These are phyloP conservation scores for Colletotrichum destructivum DNA, from an alignment of 2,329 filamentous ascomycete genomes.

Conservation along the genomic window DNA sequence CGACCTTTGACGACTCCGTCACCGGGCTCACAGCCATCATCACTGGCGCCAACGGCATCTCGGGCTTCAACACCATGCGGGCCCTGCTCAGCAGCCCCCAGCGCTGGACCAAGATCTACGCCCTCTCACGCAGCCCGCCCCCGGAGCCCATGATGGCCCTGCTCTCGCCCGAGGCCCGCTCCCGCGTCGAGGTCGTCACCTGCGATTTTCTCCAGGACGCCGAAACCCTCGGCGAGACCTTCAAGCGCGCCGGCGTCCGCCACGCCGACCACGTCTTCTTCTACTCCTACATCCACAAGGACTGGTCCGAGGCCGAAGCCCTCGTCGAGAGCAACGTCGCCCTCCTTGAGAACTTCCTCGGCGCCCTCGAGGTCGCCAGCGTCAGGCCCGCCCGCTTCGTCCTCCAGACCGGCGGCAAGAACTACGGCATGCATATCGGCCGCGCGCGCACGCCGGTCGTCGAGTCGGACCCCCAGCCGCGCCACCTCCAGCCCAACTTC, in stretches of 20 bases:
- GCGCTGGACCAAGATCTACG: constrained; percentile 27
- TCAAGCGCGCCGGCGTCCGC: constrained; percentile 10
- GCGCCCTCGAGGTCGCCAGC: constrained; percentile 8
- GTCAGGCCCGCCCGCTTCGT: constrained; percentile 18
- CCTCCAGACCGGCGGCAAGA: constrained; percentile 38
- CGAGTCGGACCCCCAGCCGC: constrained; percentile 28
- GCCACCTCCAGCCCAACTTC: constrained; percentile 28
- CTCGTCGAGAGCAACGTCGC: constrained; percentile 12
- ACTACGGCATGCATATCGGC: constrained; percentile 29
- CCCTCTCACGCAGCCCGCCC: constrained; percentile 10
- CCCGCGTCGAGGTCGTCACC: constrained; percentile 12
- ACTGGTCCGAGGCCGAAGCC: constrained; percentile 16
- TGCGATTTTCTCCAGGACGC: constrained; percentile 21
- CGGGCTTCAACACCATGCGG: constrained; percentile 22
- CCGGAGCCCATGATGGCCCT: constrained; percentile 6
- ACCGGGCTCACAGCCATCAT: constrained; percentile 21
- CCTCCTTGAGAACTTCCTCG: constrained; percentile 26
- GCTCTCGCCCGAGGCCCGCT: constrained; percentile 9
- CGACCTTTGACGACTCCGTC: constrained; percentile 6
- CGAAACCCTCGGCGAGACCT: constrained; percentile 2
- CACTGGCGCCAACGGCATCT: constrained; percentile 32
- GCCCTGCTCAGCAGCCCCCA: constrained; percentile 23
- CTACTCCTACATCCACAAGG: constrained; percentile 33
- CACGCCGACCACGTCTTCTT: constrained; percentile 31
- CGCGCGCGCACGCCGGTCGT: neutral